Conservation (phyloP, 2,329 filamentous ascomycete genomes). For the Botryotinia calthae region DNA sequence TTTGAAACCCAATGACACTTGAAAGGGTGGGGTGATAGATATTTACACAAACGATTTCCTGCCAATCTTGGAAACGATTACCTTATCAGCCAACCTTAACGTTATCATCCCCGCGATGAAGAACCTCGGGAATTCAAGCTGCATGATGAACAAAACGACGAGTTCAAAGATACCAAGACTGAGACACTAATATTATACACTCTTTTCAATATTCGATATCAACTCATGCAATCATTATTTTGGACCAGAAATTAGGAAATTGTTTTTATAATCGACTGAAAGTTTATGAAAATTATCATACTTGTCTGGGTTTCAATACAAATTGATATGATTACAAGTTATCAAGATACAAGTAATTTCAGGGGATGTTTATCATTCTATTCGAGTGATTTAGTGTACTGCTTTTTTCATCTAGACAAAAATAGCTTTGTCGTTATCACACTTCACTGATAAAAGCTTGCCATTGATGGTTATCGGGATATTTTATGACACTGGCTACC, state of each 20-base stretch:
- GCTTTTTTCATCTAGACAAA: not conserved
- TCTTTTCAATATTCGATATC: not conserved
- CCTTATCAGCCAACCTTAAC: not conserved
- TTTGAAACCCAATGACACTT: not conserved
- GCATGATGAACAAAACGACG: not conserved
- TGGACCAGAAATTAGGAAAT: not conserved
- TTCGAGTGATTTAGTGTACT: not conserved
- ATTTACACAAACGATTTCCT: not conserved
- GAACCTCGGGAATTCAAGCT: not conserved
- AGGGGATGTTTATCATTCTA: not conserved
- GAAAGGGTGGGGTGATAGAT: not conserved
- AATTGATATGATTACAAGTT: not conserved
- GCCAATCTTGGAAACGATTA: not conserved
- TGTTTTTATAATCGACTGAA: not conserved
- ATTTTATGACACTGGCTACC: too few relatives aligned
- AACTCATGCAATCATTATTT: not conserved
- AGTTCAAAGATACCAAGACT: not conserved
- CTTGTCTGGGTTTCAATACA: not conserved
- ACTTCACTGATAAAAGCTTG: not conserved
- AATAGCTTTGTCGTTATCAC: constrained; percentile 10
- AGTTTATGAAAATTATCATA: not conserved
- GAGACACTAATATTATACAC: not conserved
- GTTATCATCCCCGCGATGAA: not conserved
- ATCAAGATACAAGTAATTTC: not conserved
- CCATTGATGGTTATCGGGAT: not conserved